phyloP scores from a whole-genome alignment of 129 eudicot genomes.

The Ambrosia trifida region DNA sequence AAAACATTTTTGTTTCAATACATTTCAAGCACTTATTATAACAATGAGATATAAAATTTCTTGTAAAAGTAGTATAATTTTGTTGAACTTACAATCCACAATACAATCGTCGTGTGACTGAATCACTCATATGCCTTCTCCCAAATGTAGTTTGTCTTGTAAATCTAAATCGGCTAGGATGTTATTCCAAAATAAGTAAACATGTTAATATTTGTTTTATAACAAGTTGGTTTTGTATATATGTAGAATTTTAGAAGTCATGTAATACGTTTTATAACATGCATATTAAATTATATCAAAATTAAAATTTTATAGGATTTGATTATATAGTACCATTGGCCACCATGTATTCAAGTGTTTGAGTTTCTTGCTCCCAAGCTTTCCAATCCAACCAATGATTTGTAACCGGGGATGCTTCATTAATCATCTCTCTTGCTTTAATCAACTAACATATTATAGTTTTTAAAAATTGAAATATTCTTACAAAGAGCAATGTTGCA shows the following conservation, averaged over 20 bases:
- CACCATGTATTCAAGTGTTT: constrained; percentile 40
- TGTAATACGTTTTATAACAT: too few species aligned
- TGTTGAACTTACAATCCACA: constrained; percentile 41
- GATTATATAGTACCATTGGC: constrained; percentile 42
- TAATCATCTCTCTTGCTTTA: too few species aligned
- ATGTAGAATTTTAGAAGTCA: too few species aligned
- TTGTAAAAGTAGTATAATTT: not conserved
- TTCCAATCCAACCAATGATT: too few species aligned
- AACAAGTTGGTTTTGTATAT: too few species aligned
- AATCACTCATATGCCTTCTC: constrained; percentile 38
- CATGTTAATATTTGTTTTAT: not conserved
- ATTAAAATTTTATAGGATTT: not conserved
- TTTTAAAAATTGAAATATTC: too few species aligned
- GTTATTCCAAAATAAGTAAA: constrained; percentile 16
- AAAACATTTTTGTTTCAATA: constrained; percentile 46
- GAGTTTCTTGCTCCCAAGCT: constrained; percentile 63
- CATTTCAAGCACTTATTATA: not conserved
- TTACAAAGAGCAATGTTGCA: too few species aligned
- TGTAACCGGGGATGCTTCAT: too few species aligned
- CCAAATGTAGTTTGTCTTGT: constrained; percentile 53
- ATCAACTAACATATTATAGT: too few species aligned
- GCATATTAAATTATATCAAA: not conserved
- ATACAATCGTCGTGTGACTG: constrained; percentile 29
- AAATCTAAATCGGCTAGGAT: constrained; percentile 48
- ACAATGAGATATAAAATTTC: not conserved